Evolutionary conservation across 306 rosid genomes (phyloP).

Genomic region (Prunus mira): DNA sequence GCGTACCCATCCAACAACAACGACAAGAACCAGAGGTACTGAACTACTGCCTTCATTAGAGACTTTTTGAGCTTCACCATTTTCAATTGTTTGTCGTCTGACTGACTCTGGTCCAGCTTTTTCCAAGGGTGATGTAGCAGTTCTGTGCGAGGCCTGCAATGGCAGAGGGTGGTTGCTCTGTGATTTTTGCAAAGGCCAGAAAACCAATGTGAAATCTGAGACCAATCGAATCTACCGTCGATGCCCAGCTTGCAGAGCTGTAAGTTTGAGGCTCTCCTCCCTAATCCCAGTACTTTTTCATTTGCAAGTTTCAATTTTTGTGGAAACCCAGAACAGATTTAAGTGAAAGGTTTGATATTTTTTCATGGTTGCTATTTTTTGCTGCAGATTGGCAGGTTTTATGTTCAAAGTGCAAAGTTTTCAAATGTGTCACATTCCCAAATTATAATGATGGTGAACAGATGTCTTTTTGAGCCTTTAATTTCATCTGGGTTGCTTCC

Average conservation of each 20-base stretch:
- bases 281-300: background rate
- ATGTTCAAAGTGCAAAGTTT: constrained; percentile 81
- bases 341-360: background rate
- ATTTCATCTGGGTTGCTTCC: background rate
- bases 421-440: constrained; percentile 87
- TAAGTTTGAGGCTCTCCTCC: constrained; percentile 27
- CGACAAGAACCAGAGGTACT: constrained; percentile 29
- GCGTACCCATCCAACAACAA: constrained; percentile 42
- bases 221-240: constrained; percentile 77
- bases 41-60: background rate
- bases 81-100: background rate
- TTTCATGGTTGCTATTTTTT: background rate
- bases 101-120: constrained; percentile 31
- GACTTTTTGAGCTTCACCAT: background rate
- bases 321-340: background rate
- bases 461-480: constrained; percentile 29
- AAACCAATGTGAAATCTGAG: constrained; percentile 67
- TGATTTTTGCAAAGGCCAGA: constrained; percentile 80
- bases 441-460: constrained; percentile 54
- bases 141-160: constrained; percentile 70
- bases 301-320: background rate
- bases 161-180: constrained; percentile 85
- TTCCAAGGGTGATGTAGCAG: constrained; percentile 47
- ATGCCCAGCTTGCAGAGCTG: constrained; percentile 91
- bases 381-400: constrained; percentile 73